A percentile compares a stretch with the other conserved stretches of the same genome.
Conservation (phyloP, 305 asterid genomes). For the Fraxinus floribunda region DNA sequence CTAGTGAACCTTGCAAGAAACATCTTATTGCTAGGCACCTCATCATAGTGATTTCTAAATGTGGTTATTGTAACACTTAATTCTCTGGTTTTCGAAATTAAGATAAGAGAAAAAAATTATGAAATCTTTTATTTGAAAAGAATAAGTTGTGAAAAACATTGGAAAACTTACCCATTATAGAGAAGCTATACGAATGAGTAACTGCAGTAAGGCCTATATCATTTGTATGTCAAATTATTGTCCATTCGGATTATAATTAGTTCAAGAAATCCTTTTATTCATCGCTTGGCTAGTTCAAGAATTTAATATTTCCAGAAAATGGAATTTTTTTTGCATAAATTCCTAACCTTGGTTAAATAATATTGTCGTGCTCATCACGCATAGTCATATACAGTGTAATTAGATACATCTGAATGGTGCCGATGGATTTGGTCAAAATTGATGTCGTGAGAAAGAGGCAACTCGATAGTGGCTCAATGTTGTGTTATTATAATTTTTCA, state of each 20-base stretch:
- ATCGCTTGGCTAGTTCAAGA: neutral
- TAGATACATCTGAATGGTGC: neutral
- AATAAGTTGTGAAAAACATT: neutral
- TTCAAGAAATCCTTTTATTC: neutral
- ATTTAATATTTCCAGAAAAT: neutral
- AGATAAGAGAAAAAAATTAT: neutral
- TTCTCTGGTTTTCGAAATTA: neutral
- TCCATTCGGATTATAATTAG: neutral
- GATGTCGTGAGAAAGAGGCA: neutral
- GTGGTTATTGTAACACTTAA: neutral
- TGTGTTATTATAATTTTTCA: neutral
- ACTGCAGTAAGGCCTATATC: neutral
- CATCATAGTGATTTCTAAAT: neutral
- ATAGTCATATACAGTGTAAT: neutral
- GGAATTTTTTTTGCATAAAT: neutral
- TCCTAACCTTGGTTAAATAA: neutral
- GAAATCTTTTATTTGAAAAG: neutral
- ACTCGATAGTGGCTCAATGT: neutral
- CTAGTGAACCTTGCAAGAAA: neutral
- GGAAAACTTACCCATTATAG: neutral
- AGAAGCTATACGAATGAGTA: neutral
- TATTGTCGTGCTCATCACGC: neutral
- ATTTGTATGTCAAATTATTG: neutral
- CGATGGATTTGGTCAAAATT: neutral
- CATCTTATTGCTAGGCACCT: constrained; percentile 9